These are phyloP conservation scores for Withania somnifera DNA, from an alignment of 305 asterid species.

Conservation along the genomic window DNA sequence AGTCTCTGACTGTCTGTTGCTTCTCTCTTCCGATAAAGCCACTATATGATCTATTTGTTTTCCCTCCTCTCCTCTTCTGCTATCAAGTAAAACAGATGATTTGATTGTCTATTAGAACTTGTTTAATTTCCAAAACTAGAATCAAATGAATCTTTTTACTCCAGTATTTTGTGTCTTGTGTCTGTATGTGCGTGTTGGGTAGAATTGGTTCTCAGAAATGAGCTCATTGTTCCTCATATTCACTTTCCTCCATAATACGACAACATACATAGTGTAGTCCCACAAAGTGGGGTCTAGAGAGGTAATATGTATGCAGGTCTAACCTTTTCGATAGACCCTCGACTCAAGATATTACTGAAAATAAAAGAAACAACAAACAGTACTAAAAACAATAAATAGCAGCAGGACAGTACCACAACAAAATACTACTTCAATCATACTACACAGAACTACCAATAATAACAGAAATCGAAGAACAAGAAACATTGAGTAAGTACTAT, in stretches of 20 bases:
- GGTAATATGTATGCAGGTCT: too few relatives aligned
- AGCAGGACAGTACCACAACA: too few relatives aligned
- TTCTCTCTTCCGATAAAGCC: neutral
- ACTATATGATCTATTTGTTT: neutral
- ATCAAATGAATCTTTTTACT: neutral
- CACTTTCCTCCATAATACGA: neutral
- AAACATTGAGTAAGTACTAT: too few relatives aligned
- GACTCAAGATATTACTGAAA: too few relatives aligned
- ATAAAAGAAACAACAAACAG: too few relatives aligned
- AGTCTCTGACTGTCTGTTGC: neutral
- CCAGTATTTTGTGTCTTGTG: neutral
- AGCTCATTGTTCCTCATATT: neutral
- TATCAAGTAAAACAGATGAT: neutral
- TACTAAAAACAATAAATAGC: too few relatives aligned
- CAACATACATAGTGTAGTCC: too few relatives aligned
- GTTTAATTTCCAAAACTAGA: neutral
- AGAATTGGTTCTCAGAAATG: neutral
- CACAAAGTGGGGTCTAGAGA: too few relatives aligned
- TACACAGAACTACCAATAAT: too few relatives aligned
- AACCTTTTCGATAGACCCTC: too few relatives aligned
- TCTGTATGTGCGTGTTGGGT: neutral
- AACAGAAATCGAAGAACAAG: too few relatives aligned
- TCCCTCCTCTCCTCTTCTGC: neutral
- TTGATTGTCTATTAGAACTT: neutral
- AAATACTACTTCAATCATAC: too few relatives aligned